Evolutionary conservation across 306 rosid genomes (phyloP).

Genomic region (Trifolium pratense): DNA sequence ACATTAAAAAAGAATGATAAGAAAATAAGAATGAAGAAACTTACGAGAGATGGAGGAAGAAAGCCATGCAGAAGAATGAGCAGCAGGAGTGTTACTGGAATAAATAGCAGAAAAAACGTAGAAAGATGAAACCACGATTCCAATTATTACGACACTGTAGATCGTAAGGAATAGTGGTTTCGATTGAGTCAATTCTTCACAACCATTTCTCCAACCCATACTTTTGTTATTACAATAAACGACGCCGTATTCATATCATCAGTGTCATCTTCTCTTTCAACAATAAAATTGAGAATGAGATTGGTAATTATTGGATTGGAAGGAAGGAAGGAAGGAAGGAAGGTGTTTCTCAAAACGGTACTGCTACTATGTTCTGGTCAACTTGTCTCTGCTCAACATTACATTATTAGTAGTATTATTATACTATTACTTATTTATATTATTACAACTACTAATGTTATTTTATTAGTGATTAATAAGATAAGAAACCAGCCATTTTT

Average conservation of each 20-base stretch:
- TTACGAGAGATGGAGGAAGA: slow-evolving; percentile 54
- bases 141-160: slow-evolving; percentile 64
- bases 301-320: background rate
- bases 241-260: background rate
- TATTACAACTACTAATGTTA: too few species aligned
- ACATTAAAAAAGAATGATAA: background rate
- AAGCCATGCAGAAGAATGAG: slow-evolving; percentile 51
- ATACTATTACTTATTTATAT: too few species aligned
- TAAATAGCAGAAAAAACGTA: slow-evolving; percentile 73
- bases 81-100: slow-evolving; percentile 47
- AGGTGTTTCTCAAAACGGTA: background rate
- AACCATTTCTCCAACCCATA: slow-evolving; percentile 54
- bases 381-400: background rate
- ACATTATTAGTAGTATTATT: background rate
- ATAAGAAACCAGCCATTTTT: too few species aligned
- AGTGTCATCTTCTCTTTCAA: background rate
- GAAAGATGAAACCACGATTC: slow-evolving; percentile 65
- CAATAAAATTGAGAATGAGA: too few species aligned
- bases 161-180: slow-evolving; percentile 68
- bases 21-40: slow-evolving; percentile 6
- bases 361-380: background rate
- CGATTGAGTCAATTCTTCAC: slow-evolving; percentile 55
- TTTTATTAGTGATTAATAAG: too few species aligned
- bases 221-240: background rate
- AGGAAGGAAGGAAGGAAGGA: too few species aligned